Conservation (phyloP, 2,329 filamentous ascomycete species). For the Neofusicoccum parvum region DNA sequence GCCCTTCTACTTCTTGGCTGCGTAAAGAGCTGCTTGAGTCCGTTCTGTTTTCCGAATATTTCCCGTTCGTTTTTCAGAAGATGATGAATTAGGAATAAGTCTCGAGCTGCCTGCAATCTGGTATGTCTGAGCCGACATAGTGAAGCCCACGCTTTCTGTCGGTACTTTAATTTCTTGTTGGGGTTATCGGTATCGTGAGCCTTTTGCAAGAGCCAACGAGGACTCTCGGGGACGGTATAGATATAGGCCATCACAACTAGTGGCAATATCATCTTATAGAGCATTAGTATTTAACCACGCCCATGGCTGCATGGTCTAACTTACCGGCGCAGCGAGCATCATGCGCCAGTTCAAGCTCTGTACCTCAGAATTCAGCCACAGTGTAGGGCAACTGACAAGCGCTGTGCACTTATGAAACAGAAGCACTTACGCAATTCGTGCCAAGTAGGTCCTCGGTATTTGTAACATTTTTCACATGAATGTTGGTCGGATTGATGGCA, state of each 20-base stretch:
- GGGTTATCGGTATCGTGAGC: slow-evolving; percentile 25
- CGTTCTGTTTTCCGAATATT: slow-evolving; percentile 33
- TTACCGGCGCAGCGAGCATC: slow-evolving; percentile 36
- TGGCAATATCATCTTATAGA: slow-evolving; percentile 28
- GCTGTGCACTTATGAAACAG: too few species aligned
- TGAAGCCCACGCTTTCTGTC: slow-evolving; percentile 40
- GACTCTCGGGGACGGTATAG: slow-evolving; percentile 29
- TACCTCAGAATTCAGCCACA: too few species aligned
- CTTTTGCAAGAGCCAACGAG: slow-evolving; percentile 29
- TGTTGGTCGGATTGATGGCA: too few species aligned
- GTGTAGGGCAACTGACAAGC: too few species aligned
- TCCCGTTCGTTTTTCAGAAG: slow-evolving; percentile 35
- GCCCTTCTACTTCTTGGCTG: slow-evolving; percentile 32
- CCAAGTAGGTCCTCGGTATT: too few species aligned
- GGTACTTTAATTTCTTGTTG: slow-evolving; percentile 39
- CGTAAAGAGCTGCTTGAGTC: slow-evolving; percentile 29
- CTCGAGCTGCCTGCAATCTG: slow-evolving; percentile 55
- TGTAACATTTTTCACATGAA: too few species aligned
- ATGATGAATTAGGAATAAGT: slow-evolving; percentile 52
- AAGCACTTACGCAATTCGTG: too few species aligned
- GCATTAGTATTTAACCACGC: slow-evolving; percentile 26
- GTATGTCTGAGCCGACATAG: slow-evolving; percentile 58
- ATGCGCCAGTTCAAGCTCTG: too few species aligned
- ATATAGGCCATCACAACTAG: slow-evolving; percentile 30
- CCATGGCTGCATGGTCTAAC: slow-evolving; percentile 4